A percentile compares a stretch with the other conserved stretches of the same genome.
Evolutionary conservation across 108 stramenopile genomes (phyloP).

Genomic region (Cyclotella cryptica): DNA sequence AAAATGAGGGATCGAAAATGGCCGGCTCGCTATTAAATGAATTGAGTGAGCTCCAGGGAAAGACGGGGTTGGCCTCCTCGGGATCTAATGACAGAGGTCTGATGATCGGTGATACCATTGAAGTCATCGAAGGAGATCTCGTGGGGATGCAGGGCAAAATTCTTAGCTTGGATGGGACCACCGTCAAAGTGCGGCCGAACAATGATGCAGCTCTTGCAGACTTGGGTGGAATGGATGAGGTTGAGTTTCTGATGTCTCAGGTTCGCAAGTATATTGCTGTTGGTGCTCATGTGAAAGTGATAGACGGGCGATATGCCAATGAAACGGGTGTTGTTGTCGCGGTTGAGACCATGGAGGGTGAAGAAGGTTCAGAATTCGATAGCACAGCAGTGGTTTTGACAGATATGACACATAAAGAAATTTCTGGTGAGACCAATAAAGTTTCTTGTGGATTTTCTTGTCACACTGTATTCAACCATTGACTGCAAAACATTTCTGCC

Average conservation of each 20-base stretch:
- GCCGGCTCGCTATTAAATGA: constrained; percentile 84
- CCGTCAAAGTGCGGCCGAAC: constrained; percentile 91
- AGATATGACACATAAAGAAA: constrained; percentile 92
- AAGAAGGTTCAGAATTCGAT: constrained; percentile 62
- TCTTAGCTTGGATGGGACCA: constrained; percentile 86
- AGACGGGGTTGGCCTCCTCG: constrained; percentile 66
- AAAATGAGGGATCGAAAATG: constrained; percentile 87
- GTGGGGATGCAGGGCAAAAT: constrained; percentile 93
- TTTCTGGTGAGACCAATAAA: constrained; percentile 57
- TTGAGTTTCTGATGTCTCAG: constrained; percentile 90
- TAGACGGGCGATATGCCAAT: constrained; percentile 93
- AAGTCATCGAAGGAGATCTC: constrained; percentile 95
- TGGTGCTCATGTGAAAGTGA: constrained; percentile 97
- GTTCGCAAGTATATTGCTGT: constrained; percentile 94
- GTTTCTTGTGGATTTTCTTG: background rate
- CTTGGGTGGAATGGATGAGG: constrained; percentile 81
- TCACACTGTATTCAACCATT: background rate
- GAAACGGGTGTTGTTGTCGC: constrained; percentile 96
- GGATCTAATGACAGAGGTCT: constrained; percentile 66
- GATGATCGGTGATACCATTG: constrained; percentile 93
- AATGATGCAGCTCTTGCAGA: constrained; percentile 63
- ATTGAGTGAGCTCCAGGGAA: constrained; percentile 86
- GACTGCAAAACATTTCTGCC: background rate
- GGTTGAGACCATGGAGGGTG: constrained; percentile 82
- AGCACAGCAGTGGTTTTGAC: constrained; percentile 91